These are phyloP conservation scores for Aspergillus mulundensis DNA, from an alignment of 495 filamentous ascomycete species.

Conservation along the genomic window DNA sequence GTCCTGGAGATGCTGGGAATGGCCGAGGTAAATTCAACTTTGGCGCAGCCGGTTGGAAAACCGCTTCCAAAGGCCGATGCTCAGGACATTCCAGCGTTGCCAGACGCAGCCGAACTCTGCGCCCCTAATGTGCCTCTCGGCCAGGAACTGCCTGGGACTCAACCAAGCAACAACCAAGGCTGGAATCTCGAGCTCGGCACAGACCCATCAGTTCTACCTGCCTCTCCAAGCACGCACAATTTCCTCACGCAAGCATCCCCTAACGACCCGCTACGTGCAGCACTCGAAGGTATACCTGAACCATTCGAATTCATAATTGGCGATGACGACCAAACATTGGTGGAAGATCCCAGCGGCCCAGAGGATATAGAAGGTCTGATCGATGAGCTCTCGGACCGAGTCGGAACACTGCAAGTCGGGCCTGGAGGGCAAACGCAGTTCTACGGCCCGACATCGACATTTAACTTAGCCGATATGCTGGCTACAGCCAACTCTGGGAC, in stretches of 20 bases:
- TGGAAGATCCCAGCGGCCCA: background rate
- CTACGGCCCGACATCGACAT: conserved; percentile 28
- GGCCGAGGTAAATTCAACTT: background rate
- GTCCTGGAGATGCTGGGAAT: background rate
- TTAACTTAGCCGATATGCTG: conserved; percentile 18
- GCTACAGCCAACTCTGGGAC: background rate
- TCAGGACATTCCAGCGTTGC: background rate
- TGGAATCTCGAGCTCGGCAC: background rate
- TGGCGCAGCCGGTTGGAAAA: background rate
- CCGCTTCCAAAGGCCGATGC: too few species aligned
- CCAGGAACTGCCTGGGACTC: background rate
- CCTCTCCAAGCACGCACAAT: background rate
- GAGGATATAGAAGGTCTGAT: background rate
- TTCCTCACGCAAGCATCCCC: background rate
- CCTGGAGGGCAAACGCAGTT: conserved; percentile 25
- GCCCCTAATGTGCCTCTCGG: background rate
- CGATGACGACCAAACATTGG: background rate
- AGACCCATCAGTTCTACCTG: background rate
- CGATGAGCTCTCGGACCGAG: conserved; percentile 17
- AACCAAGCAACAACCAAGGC: background rate
- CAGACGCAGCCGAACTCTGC: background rate
- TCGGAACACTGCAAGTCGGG: conserved; percentile 26
- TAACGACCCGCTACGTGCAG: background rate
- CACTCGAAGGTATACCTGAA: background rate
- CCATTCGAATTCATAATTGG: background rate